Conservation (phyloP, 192 early-diverging fungal genomes). For the Backusella mclennaniae region DNA sequence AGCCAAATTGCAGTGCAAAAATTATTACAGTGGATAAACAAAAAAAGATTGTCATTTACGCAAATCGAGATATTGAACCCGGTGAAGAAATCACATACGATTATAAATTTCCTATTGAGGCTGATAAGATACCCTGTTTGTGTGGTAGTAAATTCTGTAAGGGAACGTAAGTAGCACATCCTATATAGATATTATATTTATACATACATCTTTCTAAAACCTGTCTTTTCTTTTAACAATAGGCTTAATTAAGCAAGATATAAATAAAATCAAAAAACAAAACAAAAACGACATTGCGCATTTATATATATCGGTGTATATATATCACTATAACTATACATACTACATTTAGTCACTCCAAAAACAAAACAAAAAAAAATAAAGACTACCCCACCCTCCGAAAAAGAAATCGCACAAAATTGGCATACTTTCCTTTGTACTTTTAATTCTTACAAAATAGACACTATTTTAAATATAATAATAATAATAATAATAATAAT, state of each 20-base stretch:
- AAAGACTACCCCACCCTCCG: neutral
- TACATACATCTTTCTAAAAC: neutral
- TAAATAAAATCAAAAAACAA: neutral
- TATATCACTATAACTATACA: neutral
- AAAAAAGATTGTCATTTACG: conserved; percentile 97
- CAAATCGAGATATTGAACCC: conserved; percentile 86
- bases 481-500: neutral
- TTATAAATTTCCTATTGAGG: conserved; percentile 94
- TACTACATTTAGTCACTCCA: neutral
- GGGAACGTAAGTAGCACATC: conserved; percentile 66
- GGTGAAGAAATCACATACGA: conserved; percentile 99
- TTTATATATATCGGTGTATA: neutral
- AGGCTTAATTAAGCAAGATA: conserved; percentile 6
- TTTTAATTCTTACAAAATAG: neutral
- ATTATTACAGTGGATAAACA: conserved; percentile 87
- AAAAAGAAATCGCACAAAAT: neutral
- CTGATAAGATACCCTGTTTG: conserved; percentile 95
- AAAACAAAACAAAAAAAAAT: neutral
- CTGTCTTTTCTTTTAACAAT: neutral
- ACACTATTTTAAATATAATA: neutral
- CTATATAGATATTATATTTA: neutral
- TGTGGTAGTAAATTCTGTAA: conserved; percentile 86
- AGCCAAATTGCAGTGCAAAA: conserved; percentile 99
- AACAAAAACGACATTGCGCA: neutral
- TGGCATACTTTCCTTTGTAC: neutral